Evolutionary conservation across 306 rosid genomes (phyloP).

Genomic region (Alnus glutinosa): DNA sequence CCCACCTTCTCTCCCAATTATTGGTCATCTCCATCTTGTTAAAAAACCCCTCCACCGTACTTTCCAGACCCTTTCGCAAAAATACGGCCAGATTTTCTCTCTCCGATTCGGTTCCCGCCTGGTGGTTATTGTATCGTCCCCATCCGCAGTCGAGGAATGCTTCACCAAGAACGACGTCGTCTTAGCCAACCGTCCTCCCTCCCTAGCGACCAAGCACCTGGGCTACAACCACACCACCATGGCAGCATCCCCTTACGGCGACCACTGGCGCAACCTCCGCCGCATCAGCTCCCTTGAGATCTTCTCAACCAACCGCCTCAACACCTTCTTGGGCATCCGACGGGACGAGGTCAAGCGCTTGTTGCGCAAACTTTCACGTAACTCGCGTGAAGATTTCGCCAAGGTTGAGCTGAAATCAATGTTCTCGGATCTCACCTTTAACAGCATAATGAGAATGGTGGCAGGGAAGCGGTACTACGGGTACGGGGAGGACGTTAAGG

Average conservation of each 20-base stretch:
- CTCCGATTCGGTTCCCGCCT: slow-evolving; percentile 37
- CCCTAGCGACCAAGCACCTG: slow-evolving; percentile 34
- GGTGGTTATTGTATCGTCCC: slow-evolving; percentile 49
- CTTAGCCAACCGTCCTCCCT: slow-evolving; percentile 49
- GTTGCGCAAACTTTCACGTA: slow-evolving; percentile 24
- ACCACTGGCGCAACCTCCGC: slow-evolving; percentile 84
- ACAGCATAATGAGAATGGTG: slow-evolving; percentile 62
- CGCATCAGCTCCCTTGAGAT: slow-evolving; percentile 60
- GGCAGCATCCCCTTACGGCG: slow-evolving; percentile 45
- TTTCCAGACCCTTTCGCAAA: slow-evolving; percentile 36
- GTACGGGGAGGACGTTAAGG: slow-evolving; percentile 24
- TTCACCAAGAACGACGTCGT: slow-evolving; percentile 67
- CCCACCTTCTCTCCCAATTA: slow-evolving; percentile 52
- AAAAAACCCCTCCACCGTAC: slow-evolving; percentile 40
- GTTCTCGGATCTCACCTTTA: slow-evolving; percentile 55
- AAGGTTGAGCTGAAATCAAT: slow-evolving; percentile 38
- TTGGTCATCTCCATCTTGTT: slow-evolving; percentile 60
- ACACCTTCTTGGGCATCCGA: slow-evolving; percentile 32
- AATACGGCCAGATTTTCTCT: slow-evolving; percentile 41
- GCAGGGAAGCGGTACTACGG: slow-evolving; percentile 71
- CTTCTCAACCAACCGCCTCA: slow-evolving; percentile 44
- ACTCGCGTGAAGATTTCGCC: slow-evolving; percentile 14
- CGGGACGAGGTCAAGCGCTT: slow-evolving; percentile 46
- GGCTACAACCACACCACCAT: slow-evolving; percentile 47
- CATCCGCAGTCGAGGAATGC: slow-evolving; percentile 53